Percentiles rank a stretch among this genome's conserved stretches.
Conservation (phyloP, 2,329 filamentous ascomycete species). For the Rugonectria rugulosa region DNA sequence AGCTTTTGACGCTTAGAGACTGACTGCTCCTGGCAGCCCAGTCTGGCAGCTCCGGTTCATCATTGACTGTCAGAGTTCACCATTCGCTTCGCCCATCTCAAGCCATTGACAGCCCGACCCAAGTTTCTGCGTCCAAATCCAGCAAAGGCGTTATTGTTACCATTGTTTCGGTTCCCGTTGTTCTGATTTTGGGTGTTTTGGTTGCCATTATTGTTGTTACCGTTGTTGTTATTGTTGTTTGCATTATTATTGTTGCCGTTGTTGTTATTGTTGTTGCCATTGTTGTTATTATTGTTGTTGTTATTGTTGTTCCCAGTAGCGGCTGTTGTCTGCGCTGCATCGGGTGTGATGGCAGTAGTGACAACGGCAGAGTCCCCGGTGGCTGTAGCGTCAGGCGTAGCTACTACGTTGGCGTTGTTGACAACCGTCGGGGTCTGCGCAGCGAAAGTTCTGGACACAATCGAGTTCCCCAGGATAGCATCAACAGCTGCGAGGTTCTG, state of each 20-base stretch:
- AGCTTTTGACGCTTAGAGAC: neutral
- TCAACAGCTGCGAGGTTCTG: slow-evolving; percentile 49
- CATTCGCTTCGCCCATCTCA: slow-evolving; percentile 23
- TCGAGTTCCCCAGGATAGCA: slow-evolving; percentile 43
- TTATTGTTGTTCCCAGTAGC: slow-evolving; percentile 1
- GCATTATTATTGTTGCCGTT: neutral
- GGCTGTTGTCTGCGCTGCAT: neutral
- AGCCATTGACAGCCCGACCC: neutral
- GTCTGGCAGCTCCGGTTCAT: neutral
- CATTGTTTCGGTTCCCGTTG: neutral
- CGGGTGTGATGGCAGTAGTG: slow-evolving; percentile 13
- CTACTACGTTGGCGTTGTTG: slow-evolving; percentile 18
- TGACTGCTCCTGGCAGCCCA: slow-evolving; percentile 1
- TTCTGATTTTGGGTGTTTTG: neutral
- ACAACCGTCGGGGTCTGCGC: slow-evolving; percentile 43
- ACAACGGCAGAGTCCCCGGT: neutral
- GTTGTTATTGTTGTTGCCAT: slow-evolving; percentile 8
- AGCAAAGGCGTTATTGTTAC: slow-evolving; percentile 10
- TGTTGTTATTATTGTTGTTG: slow-evolving; percentile 1
- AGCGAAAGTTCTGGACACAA: slow-evolving; percentile 41
- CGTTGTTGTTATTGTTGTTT: neutral
- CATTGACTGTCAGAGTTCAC: neutral
- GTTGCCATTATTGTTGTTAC: neutral
- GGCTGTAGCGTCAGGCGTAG: neutral
- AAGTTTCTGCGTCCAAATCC: slow-evolving; percentile 5